phyloP scores from a whole-genome alignment of 2,329 filamentous ascomycete genomes.

The Colletotrichum godetiae region DNA sequence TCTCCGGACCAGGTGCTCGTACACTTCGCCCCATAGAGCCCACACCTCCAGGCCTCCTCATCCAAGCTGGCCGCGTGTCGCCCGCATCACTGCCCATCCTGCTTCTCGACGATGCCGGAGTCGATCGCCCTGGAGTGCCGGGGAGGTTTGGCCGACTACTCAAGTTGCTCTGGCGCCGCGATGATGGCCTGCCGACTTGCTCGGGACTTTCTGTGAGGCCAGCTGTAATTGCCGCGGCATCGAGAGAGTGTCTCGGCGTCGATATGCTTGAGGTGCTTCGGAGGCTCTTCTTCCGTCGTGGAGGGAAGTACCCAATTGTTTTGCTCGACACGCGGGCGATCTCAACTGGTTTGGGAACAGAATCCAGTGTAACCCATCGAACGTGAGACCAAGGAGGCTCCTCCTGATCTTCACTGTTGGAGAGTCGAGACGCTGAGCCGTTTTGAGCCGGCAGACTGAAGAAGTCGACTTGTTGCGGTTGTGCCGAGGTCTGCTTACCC shows the following conservation, averaged over 20 bases:
- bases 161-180: constrained; percentile 57
- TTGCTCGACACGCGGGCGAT: constrained; percentile 86
- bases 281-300: constrained; percentile 85
- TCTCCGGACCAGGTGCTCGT: constrained; percentile 81
- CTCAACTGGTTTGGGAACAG: constrained; percentile 76
- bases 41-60: constrained; percentile 88
- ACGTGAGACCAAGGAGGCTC: constrained; percentile 86
- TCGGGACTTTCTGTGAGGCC: constrained; percentile 30
- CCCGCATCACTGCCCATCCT: constrained; percentile 51
- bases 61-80: constrained; percentile 66
- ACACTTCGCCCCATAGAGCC: constrained; percentile 81
- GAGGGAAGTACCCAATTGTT: constrained; percentile 90
- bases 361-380: constrained; percentile 87
- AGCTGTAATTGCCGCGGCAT: constrained; percentile 43
- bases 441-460: constrained; percentile 29
- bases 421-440: not conserved
- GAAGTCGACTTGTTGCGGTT: constrained; percentile 43
- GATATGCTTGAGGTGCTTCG: constrained; percentile 73
- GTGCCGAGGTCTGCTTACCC: constrained; percentile 35
- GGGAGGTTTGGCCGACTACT: constrained; percentile 44
- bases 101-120: constrained; percentile 49
- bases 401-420: constrained; percentile 55
- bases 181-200: constrained; percentile 40
- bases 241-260: constrained; percentile 75
- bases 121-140: constrained; percentile 44